phyloP scores from a whole-genome alignment of 441 rosid genomes.

The Gossypium davidsonii region DNA sequence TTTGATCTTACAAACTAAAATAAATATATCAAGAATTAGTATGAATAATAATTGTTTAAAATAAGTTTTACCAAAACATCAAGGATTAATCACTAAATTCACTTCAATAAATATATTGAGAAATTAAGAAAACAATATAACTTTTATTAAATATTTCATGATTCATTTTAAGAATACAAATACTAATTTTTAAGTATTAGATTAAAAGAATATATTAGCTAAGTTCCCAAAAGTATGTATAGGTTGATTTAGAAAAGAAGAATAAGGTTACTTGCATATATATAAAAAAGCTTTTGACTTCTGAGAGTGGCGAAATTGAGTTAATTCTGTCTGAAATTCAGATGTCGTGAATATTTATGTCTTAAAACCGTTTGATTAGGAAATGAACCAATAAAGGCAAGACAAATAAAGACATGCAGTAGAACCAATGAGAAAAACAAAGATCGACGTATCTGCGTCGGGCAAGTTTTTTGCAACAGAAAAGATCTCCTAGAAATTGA shows the following conservation, averaged over 20 bases:
- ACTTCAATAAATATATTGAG: too few species aligned
- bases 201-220: neutral
- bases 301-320: neutral
- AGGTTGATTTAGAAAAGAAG: too few species aligned
- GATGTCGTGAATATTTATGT: neutral
- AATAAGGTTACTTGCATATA: too few species aligned
- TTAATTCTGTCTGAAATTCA: neutral
- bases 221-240: neutral
- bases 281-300: too few species aligned
- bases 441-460: too few species aligned
- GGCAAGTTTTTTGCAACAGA: too few species aligned
- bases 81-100: too few species aligned
- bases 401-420: neutral
- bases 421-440: neutral
- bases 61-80: too few species aligned
- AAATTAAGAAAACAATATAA: neutral
- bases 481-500: conserved; percentile 11
- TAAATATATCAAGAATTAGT: too few species aligned
- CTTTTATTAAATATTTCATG: neutral
- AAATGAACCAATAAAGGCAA: neutral
- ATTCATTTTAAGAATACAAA: neutral
- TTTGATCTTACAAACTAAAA: too few species aligned
- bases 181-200: neutral
- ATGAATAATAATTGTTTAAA: too few species aligned
- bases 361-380: neutral